These are phyloP conservation scores for Mesotaenium endlicherianum DNA, from an alignment of 139 green algal genomes.

Conservation along the genomic window DNA sequence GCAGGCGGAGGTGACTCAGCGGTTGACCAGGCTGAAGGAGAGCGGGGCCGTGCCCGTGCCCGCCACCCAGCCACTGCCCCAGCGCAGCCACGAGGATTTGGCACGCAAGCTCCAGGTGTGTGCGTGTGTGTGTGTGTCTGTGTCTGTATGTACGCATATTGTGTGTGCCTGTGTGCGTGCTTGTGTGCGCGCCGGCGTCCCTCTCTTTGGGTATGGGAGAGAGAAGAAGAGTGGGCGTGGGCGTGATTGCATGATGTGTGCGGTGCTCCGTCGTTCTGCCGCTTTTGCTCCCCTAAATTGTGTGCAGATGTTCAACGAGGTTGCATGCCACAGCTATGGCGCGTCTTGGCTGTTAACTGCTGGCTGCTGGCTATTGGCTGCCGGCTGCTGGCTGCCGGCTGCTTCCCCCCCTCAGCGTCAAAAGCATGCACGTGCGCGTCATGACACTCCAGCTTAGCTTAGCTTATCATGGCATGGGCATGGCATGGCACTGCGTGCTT, in stretches of 20 bases:
- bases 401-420: too few relatives aligned
- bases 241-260: background rate
- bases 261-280: too few relatives aligned
- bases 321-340: too few relatives aligned
- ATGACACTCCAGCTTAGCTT: too few relatives aligned
- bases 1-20: slow-evolving; percentile 43
- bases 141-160: background rate
- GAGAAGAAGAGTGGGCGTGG: background rate
- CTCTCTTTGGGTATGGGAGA: background rate
- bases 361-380: too few relatives aligned
- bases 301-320: too few relatives aligned
- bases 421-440: too few relatives aligned
- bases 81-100: slow-evolving; percentile 36
- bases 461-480: too few relatives aligned
- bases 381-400: too few relatives aligned
- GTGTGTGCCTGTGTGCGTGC: background rate
- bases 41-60: background rate
- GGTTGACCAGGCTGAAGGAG: slow-evolving; percentile 24
- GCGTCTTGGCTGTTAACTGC: too few relatives aligned
- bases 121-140: background rate
- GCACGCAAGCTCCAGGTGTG: slow-evolving; percentile 39
- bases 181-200: background rate
- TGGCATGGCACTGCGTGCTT: too few relatives aligned
- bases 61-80: background rate
- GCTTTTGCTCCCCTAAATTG: too few relatives aligned